Conservation (phyloP, 148 eudicot genomes). For the Limonium bicolor region DNA sequence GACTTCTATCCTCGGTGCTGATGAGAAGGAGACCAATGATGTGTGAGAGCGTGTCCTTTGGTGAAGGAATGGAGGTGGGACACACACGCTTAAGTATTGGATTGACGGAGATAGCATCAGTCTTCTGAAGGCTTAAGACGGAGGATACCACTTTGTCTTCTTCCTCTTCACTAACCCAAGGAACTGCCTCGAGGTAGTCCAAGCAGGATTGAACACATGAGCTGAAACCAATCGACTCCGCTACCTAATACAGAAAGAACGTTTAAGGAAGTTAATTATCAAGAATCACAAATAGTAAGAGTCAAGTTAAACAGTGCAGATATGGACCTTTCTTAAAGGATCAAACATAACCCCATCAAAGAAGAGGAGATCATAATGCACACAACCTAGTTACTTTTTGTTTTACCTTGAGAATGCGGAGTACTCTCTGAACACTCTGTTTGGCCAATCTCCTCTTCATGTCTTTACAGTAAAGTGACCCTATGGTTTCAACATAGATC, state of each 20-base stretch:
- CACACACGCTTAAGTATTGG: slow-evolving; percentile 66
- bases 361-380: too few relatives aligned
- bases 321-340: too few relatives aligned
- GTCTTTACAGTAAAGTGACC: slow-evolving; percentile 76
- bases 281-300: too few relatives aligned
- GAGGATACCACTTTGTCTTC: slow-evolving; percentile 76
- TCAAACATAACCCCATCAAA: too few relatives aligned
- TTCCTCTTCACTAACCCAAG: slow-evolving; percentile 94
- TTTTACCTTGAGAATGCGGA: slow-evolving; percentile 80
- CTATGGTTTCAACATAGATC: slow-evolving; percentile 69
- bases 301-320: too few relatives aligned
- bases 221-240: slow-evolving; percentile 52
- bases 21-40: slow-evolving; percentile 60
- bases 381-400: too few relatives aligned
- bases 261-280: too few relatives aligned
- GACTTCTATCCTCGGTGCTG: slow-evolving; percentile 66
- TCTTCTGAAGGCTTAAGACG: slow-evolving; percentile 39
- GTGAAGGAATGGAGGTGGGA: slow-evolving; percentile 27
- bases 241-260: slow-evolving; percentile 63
- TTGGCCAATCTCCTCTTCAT: slow-evolving; percentile 66
- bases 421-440: slow-evolving; percentile 72
- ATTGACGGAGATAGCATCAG: slow-evolving; percentile 27
- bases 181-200: slow-evolving; percentile 80
- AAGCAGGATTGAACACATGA: slow-evolving; percentile 55
- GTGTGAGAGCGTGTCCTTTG: slow-evolving; percentile 62